Evolutionary conservation across 306 rosid species (phyloP).

Genomic region (Trifolium repens): DNA sequence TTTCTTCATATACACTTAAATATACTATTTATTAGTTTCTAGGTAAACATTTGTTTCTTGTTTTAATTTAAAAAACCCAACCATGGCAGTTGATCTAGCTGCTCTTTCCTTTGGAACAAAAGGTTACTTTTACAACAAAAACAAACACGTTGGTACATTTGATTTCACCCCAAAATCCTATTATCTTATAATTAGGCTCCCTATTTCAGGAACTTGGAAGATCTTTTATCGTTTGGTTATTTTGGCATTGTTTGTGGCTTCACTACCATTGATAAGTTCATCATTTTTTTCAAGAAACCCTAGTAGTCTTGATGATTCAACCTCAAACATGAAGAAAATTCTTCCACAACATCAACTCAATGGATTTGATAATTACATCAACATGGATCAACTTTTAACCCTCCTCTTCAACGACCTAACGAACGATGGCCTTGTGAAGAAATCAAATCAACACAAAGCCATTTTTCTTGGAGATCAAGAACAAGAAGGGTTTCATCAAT

Average conservation of each 20-base stretch:
- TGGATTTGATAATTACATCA: neutral
- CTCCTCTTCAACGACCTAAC: constrained; percentile 55
- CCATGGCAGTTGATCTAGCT: constrained; percentile 48
- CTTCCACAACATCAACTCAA: neutral
- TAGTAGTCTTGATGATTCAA: neutral
- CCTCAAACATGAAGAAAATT: neutral
- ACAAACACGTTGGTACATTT: constrained; percentile 21
- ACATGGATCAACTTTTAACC: constrained; percentile 39
- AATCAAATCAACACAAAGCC: constrained; percentile 21
- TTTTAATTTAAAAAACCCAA: neutral
- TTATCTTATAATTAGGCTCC: constrained; percentile 46
- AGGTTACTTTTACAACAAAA: constrained; percentile 10
- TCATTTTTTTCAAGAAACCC: constrained; percentile 31
- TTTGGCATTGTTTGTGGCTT: constrained; percentile 49
- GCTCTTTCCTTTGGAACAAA: constrained; percentile 36
- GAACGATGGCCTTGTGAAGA: constrained; percentile 61
- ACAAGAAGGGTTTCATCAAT: neutral
- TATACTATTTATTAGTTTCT: neutral
- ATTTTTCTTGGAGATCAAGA: constrained; percentile 41
- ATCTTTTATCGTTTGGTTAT: constrained; percentile 41
- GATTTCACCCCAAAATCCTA: constrained; percentile 38
- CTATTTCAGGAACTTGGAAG: constrained; percentile 44
- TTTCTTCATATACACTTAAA: neutral
- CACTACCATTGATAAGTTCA: constrained; percentile 45
- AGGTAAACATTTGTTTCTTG: neutral